Percentiles rank a stretch among this genome's conserved stretches.
Evolutionary conservation across 163 green algal species (phyloP).

Genomic region (Botryococcus braunii): DNA sequence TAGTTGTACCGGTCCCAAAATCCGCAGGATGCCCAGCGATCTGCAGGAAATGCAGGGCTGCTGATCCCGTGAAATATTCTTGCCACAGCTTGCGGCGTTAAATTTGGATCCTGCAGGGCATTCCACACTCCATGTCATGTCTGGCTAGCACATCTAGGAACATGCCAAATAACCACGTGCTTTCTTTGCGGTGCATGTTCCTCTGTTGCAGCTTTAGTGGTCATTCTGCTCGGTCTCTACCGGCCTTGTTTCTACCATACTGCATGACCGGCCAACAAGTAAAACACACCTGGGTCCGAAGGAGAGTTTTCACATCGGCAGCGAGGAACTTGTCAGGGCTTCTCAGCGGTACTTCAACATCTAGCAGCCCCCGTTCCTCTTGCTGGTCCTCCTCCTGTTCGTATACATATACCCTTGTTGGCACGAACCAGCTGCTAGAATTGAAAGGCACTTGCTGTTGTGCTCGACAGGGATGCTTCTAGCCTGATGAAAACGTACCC

Average conservation of each 20-base stretch:
- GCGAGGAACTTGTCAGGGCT: too few species aligned
- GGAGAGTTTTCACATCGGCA: too few species aligned
- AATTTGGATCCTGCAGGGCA: too few species aligned
- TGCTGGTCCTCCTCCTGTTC: neutral
- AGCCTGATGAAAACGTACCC: neutral
- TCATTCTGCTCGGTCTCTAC: too few species aligned
- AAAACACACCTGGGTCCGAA: too few species aligned
- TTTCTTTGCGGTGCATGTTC: constrained; percentile 7
- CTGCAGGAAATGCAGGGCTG: constrained; percentile 46
- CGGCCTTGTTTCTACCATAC: too few species aligned
- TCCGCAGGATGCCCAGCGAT: constrained; percentile 37
- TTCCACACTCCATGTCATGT: too few species aligned
- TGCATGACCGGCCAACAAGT: too few species aligned
- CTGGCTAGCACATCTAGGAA: too few species aligned
- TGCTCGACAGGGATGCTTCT: constrained; percentile 17
- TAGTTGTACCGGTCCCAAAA: constrained; percentile 40
- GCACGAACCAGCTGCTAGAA: neutral
- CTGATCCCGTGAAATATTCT: constrained; percentile 55
- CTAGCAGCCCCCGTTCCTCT: neutral
- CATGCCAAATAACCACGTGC: too few species aligned
- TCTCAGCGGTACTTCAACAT: too few species aligned
- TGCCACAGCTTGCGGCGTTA: constrained; percentile 38
- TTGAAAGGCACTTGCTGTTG: constrained; percentile 4
- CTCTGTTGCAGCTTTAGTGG: too few species aligned
- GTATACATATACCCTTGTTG: neutral